Percentiles rank a stretch among this genome's conserved stretches.
phyloP scores from a whole-genome alignment of 352 stramenopile genomes.

The Achlya hypogyna region DNA sequence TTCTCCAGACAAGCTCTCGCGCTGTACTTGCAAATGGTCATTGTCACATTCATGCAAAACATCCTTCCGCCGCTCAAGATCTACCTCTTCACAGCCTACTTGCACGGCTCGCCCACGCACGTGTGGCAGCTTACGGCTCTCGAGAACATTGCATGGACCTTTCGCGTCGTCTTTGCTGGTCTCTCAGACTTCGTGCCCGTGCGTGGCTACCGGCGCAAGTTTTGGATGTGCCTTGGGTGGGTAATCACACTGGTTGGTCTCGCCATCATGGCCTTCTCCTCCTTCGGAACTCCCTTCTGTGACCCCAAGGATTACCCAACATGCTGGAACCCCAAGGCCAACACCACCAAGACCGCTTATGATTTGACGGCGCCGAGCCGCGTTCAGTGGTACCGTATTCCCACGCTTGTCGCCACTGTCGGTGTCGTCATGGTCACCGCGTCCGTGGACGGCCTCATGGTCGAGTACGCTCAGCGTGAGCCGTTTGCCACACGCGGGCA shows the following conservation, averaged over 20 bases:
- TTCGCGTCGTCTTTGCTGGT: conserved; percentile 8
- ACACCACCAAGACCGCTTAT: not conserved
- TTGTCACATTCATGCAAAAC: not conserved
- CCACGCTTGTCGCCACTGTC: conserved; percentile 50
- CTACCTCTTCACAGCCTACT: conserved; percentile 13
- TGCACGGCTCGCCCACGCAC: not conserved
- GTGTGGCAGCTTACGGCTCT: not conserved
- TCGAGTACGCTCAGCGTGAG: conserved; percentile 61
- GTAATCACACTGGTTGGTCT: conserved; percentile 29
- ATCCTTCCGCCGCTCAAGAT: not conserved
- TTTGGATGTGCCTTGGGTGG: conserved; percentile 34
- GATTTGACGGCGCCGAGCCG: not conserved
- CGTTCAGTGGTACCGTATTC: not conserved
- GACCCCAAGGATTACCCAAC: not conserved
- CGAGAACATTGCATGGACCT: not conserved
- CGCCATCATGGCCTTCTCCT: conserved; percentile 29
- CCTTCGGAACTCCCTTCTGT: conserved; percentile 33
- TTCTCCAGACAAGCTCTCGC: not conserved
- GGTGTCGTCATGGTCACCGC: conserved; percentile 52
- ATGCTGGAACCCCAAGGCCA: conserved; percentile 1
- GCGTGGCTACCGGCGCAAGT: conserved; percentile 31
- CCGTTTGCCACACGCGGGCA: conserved; percentile 35
- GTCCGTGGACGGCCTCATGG: conserved; percentile 51
- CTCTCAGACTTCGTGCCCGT: conserved; percentile 24
- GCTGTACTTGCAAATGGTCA: not conserved